These are phyloP conservation scores for Claviceps paspali DNA, from an alignment of 2,329 filamentous ascomycete genomes.

Conservation along the genomic window DNA sequence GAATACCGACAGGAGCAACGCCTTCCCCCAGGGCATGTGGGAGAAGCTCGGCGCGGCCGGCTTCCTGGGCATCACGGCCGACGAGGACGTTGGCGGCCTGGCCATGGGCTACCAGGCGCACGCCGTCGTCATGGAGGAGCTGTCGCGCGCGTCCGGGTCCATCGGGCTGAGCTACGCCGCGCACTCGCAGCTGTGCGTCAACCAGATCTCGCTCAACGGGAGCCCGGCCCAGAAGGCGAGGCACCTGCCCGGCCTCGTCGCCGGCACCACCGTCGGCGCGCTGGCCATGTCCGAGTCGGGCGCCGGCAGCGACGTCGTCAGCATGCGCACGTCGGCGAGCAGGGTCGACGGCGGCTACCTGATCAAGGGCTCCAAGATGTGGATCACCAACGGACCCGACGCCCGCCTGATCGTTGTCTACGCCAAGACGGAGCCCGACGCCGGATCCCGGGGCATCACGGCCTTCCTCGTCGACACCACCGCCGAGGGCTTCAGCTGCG, in stretches of 20 bases:
- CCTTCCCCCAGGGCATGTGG: constrained; percentile 88
- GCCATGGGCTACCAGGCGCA: constrained; percentile 94
- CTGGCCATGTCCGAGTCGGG: constrained; percentile 92
- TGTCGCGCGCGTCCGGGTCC: constrained; percentile 70
- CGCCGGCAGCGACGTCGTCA: constrained; percentile 84
- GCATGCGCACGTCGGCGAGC: constrained; percentile 79
- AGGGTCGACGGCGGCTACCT: constrained; percentile 72
- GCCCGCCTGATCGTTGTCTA: constrained; percentile 93
- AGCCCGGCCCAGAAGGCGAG: constrained; percentile 61
- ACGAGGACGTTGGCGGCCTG: constrained; percentile 80
- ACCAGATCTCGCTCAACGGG: constrained; percentile 88
- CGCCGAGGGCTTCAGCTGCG: constrained; percentile 63
- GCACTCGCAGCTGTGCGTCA: constrained; percentile 91
- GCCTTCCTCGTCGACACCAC: constrained; percentile 75
- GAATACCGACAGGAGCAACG: constrained; percentile 70
- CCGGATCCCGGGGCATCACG: constrained; percentile 79
- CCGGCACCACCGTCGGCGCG: constrained; percentile 68
- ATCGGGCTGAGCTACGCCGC: constrained; percentile 89
- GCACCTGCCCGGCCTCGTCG: constrained; percentile 67
- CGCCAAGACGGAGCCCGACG: constrained; percentile 75
- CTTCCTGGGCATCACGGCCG: constrained; percentile 82
- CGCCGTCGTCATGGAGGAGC: constrained; percentile 87
- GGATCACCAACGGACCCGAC: constrained; percentile 97
- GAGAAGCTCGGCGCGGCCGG: constrained; percentile 81
- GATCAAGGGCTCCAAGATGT: constrained; percentile 91